phyloP scores from a whole-genome alignment of 2,329 filamentous ascomycete genomes.

The Paraphaeosphaeria minitans region DNA sequence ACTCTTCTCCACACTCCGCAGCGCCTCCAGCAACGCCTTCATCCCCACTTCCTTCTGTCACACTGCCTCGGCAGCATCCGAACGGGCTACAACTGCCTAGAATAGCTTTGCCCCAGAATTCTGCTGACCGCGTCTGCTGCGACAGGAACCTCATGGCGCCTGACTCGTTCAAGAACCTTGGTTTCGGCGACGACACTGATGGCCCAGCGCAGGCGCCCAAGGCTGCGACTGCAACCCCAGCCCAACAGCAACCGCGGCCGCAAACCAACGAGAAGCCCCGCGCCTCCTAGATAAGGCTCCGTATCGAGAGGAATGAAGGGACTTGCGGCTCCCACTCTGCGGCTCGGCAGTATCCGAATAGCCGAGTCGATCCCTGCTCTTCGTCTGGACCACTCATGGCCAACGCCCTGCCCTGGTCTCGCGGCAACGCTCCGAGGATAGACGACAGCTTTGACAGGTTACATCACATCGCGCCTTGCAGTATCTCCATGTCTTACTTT shows the following conservation, averaged over 20 bases:
- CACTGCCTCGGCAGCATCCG: conserved; percentile 33
- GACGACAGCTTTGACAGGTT: conserved; percentile 33
- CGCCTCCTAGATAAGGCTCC: conserved; percentile 24
- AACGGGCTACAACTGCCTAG: conserved; percentile 18
- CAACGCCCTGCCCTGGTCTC: conserved; percentile 14
- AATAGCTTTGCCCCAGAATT: conserved; percentile 14
- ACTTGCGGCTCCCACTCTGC: conserved; percentile 19
- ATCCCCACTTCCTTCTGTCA: conserved; percentile 26
- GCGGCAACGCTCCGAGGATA: conserved; percentile 9
- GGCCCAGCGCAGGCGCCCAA: conserved; percentile 11
- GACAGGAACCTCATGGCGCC: conserved; percentile 87
- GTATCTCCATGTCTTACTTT: conserved; percentile 20
- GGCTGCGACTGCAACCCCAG: conserved; percentile 33
- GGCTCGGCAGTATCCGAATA: conserved; percentile 39
- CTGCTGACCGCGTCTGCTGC: conserved; percentile 26
- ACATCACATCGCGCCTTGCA: conserved; percentile 26
- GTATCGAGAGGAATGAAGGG: conserved; percentile 28
- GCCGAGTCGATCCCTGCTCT: conserved; percentile 23
- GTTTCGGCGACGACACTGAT: conserved; percentile 66
- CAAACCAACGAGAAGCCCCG: conserved; percentile 31
- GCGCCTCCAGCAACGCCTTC: conserved; percentile 19
- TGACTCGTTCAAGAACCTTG: conserved; percentile 93
- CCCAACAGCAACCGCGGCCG: conserved; percentile 28
- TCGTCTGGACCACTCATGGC: conserved; percentile 12
- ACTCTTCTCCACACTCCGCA: conserved; percentile 18